Base-by-base conservation (phyloP, 768 basidiomycete species). In the Suillus clintonianus region DNA sequence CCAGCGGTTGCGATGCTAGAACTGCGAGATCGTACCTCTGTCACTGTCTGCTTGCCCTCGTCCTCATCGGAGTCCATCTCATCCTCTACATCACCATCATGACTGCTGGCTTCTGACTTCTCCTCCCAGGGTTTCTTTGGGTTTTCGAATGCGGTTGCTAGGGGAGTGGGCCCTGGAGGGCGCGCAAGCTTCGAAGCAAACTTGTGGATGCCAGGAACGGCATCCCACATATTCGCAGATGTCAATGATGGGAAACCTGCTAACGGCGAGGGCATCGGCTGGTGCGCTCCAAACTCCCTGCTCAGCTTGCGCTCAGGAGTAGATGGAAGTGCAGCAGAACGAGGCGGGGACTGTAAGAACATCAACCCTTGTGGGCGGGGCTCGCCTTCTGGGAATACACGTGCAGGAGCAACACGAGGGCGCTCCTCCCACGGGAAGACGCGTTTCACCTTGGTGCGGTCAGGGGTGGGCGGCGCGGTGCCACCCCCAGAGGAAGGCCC, bases 401-500 rank as follows among this genome's bases (percentile, higher is more conserved):
- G 89, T 32, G 81, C 82, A 15, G 92, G 92, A 66, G 82, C 68
- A 55, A 80, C 83, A 37, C 90, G 86, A 14, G 85, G 89, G 68
- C 85, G 84, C 63, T 88, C 85, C 73, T 99, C 97, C 97, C 97
- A 99, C n/a, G 97, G 95, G 76, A 99, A 99, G 39, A 97, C 81
- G 39, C 83, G 79, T 64, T 89, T 89, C 24, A 96, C 85, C 70
- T 91, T 91, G 30, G 77, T 77, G 32, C 80, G 83, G 72, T 95
- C 92, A 4, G 95, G 93, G 67, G 81, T 83, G 7, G 84, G 83
- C 14, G 78, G 76, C 17, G 72, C 68, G 13, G 80, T 78, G 36
- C 72, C 66, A n/a, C 74, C 68, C 43, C 77, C 78, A 27, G 83
- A 83, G 1, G 81, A 82, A 6, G 71, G 70, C 10, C 77, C 75